A percentile compares a stretch with the other conserved stretches of the same genome.
Conservation (phyloP, 139 green algal species). For the Mychonastes homosphaera region DNA sequence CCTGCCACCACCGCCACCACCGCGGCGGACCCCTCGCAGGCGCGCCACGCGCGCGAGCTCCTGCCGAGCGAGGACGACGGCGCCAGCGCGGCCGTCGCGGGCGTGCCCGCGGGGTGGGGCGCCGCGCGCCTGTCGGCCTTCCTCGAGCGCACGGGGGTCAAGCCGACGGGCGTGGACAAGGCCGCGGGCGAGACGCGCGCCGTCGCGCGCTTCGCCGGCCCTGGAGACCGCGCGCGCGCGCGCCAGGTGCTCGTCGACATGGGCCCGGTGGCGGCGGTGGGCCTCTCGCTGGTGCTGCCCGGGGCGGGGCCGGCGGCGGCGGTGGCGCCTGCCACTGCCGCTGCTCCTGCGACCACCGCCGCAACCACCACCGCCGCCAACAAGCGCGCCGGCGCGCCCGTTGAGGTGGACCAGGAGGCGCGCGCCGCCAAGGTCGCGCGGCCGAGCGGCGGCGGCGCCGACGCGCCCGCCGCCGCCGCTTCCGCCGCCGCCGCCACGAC, state of each 20-base stretch:
- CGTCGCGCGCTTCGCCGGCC: not conserved
- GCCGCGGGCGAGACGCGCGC: not conserved
- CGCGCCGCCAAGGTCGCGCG: not conserved
- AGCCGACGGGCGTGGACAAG: constrained; percentile 2
- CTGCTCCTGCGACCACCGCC: not conserved
- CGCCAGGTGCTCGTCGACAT: constrained; percentile 1
- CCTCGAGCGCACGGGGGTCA: constrained; percentile 11
- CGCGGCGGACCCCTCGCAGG: too few species aligned
- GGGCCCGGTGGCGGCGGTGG: not conserved
- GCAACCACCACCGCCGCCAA: not conserved
- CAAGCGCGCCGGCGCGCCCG: not conserved
- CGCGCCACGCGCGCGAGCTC: too few species aligned
- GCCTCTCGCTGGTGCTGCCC: not conserved
- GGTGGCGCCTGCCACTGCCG: not conserved
- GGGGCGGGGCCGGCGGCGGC: not conserved
- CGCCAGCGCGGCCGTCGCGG: constrained; percentile 4
- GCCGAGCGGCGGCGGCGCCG: not conserved
- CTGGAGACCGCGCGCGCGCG: constrained; percentile 2
- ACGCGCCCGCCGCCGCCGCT: not conserved
- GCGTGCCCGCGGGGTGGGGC: constrained; percentile 13
- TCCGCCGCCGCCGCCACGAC: not conserved
- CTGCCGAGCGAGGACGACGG: constrained; percentile 17
- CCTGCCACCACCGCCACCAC: too few species aligned
- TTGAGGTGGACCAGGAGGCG: not conserved
- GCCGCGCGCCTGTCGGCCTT: constrained; percentile 8